Base-by-base conservation (phyloP, 2,329 filamentous ascomycete species). In the Hymenoscyphus fructigenus region DNA sequence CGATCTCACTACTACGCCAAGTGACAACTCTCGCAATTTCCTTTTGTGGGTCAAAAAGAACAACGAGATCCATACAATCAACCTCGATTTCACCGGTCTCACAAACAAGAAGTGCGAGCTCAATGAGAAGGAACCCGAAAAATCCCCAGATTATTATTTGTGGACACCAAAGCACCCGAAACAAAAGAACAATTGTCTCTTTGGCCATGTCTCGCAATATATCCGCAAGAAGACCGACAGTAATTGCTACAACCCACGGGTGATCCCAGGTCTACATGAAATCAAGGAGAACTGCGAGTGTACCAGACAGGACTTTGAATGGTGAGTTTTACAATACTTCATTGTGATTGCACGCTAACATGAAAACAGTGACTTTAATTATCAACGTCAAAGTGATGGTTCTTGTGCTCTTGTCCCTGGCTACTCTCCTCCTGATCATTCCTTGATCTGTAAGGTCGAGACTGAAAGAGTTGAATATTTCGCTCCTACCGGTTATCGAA, bases 21-120 rank as follows among this genome's bases (percentile, higher is more conserved):
- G 91, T 28, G 95, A 97, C 73, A 92, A 88, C 5, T 96, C 93
- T 23, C 88, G 91, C 62, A 96, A 96, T 75, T 97, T 99, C 76
- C 77, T 99, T 23, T 82, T 99, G 23, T 99, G 95, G 96, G 92
- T 89, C 66, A 84, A 86, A 66, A 80, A 78, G 17, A 81, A 77
- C 26, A 75, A 82, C 41, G 83, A 86, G 64, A 78, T 93, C 20
- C 84, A 90, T 60, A 89, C 92, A 0, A 81, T 96, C 73, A 96
- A 96, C 70, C 77, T 99, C 7, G 95, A 99, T 78, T 99, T 99
- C 75, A 88, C 88, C 4, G 91, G 91, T 3, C 82, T 98, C 58
- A 86, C 90, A 57, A 86, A 92, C 72, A 84, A 86, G 65, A 78
- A 88, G 61, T 99, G 95, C 80, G 80, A 88, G 60, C 80, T 90